phyloP scores from a whole-genome alignment of 2,329 filamentous ascomycete species.

The Bimuria novae-zelandiae region DNA sequence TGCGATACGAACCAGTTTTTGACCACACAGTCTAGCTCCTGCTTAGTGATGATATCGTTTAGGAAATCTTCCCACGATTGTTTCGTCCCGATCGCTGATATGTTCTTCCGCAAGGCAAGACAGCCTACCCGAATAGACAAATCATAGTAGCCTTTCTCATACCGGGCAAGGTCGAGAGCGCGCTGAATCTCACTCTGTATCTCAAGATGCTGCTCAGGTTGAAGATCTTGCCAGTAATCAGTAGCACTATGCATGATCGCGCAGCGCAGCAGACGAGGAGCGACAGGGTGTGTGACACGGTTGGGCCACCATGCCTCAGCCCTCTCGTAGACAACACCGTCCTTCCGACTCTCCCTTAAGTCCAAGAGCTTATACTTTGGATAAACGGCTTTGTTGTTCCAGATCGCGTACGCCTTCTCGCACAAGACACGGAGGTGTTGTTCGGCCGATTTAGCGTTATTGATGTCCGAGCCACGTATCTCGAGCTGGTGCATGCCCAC shows the following conservation, averaged over 20 bases:
- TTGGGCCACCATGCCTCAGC: constrained; percentile 36
- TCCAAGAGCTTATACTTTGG: constrained; percentile 32
- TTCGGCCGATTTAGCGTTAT: constrained; percentile 25
- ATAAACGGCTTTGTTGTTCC: constrained; percentile 11
- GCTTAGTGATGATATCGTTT: constrained; percentile 7
- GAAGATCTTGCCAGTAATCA: constrained; percentile 25
- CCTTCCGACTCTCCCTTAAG: constrained; percentile 25
- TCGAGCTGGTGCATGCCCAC: constrained; percentile 21
- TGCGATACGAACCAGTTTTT: constrained; percentile 30
- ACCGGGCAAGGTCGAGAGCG: constrained; percentile 28
- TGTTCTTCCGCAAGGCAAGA: constrained; percentile 13
- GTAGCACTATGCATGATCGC: constrained; percentile 27
- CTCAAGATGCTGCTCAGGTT: constrained; percentile 14
- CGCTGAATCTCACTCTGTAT: constrained; percentile 25
- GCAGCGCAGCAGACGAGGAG: constrained; percentile 25
- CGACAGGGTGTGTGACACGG: constrained; percentile 14
- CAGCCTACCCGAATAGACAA: constrained; percentile 35
- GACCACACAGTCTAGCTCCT: constrained; percentile 17
- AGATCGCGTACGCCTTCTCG: constrained; percentile 21
- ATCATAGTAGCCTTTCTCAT: constrained; percentile 32
- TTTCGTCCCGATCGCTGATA: constrained; percentile 7
- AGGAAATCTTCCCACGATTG: neutral
- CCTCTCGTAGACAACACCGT: constrained; percentile 19
- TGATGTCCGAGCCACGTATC: constrained; percentile 22
- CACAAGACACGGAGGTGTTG: constrained; percentile 27